Evolutionary conservation across 129 eudicot species (phyloP), one percentile per base, ranked within the genome.

Genomic region (Tagetes patula): DNA sequence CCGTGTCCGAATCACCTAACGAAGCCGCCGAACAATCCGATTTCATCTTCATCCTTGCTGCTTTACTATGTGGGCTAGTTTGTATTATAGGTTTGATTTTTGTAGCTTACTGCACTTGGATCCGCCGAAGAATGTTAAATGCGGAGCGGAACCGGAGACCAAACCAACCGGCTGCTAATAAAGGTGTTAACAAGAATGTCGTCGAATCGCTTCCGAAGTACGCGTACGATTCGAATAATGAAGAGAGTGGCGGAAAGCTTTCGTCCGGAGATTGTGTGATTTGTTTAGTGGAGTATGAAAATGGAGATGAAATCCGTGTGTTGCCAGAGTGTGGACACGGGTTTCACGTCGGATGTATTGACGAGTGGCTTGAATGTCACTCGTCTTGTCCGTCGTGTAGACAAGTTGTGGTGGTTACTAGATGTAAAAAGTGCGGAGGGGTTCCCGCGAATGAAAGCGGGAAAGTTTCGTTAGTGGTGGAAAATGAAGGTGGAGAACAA

Each of bases 371-470:
- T 1, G 82, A 82, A 0, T 84, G 87, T 0, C 95, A 85, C 79
- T 87, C 97, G 33, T 85, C 96, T 1, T 90, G 96, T 47, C 96
- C 96, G 30, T 87, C 96, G 8, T 90, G 96, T 72, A 78, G 94
- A 7, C 89, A 82, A 83, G 75, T 81, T 64, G 56, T 87, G 74
- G 87, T 72, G 6, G 82, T 55, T 20, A 34, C 83, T 2, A 71
- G 85, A 70, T 90, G 96, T 42, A 72, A 58, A 50, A 88, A 82
- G 73, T 90, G 96, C 81, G 88, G 88, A 3, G 86, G 82, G 46
- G 61, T 71, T 2, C 82, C 92, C 69, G 30, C 81, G 6, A 3
- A 48, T 38, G 42, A 62, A 1, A 56, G 80, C 60, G 78, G 76
- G 3, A 14, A 70, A 8, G 45, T 65, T 27, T 38, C 65, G 65